Evolutionary conservation across 208 protist species (phyloP), one percentile per base, ranked within the genome.

Genomic region (Leishmania guyanensis): DNA sequence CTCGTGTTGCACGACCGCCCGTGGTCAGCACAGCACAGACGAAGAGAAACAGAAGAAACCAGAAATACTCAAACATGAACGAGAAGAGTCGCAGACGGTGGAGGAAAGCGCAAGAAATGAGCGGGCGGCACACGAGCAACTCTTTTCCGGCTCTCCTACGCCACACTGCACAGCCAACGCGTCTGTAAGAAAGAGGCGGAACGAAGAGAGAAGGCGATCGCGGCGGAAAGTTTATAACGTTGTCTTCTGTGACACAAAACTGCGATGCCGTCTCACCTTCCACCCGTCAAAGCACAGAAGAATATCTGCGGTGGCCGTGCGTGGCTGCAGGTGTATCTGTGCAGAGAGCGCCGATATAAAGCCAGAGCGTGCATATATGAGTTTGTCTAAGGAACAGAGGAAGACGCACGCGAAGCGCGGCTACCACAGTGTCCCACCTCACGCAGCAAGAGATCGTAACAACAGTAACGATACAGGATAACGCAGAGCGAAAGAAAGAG

Each of bases 21-120:
- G n/a, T 9, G 22, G n/a, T 26, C 33, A 48, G 6, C 39, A 48
- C 39, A 46, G n/a, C 66, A 64, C 79, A 33, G 39, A 51, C 62
- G 58, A 29, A 1, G 53, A 74, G 51, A 77, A 81, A 66, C 75
- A 82, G 12, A 71, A 26, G 10, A 68, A 43, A 68, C 17, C 17
- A 43, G 5, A 43, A 43, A 12, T 16, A 14, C 16, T 68, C 64
- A 22, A 39, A 20, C n/a, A 66, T 14, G 62, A 74, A 54, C n/a
- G n/a, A 29, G 54, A 53, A 51, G 17, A 36, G 33, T 22, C 29
- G 36, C 53, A 62, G 54, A 14, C 14, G 33, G 82, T 17, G 29
- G 8, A 43, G 64, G 33, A 39, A 39, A 22, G 17, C 33, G 20
- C n/a, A 62, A 74, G 51, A 46, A 3, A 64, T 2, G 17, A 58